Conservation (phyloP, 202 grass and related monocot species). For the Musa balbisiana region DNA sequence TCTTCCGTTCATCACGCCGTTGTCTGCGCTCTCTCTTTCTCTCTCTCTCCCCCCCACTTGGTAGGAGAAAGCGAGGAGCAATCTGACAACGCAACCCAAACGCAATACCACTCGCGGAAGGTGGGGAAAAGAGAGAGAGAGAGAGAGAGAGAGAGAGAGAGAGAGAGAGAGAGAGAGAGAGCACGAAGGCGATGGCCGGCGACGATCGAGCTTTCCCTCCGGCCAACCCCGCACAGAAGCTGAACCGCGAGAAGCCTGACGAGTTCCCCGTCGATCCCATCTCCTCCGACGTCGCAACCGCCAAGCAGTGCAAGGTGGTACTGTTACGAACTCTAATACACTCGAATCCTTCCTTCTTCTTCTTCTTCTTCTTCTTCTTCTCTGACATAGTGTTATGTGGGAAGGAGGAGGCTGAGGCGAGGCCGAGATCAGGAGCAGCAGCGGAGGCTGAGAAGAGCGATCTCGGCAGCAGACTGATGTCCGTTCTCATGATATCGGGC, state of each 20-base stretch:
- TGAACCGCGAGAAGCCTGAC: background rate
- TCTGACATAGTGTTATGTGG: background rate
- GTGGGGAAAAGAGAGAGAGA: too few species aligned
- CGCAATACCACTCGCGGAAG: too few species aligned
- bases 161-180: background rate
- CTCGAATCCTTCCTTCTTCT: background rate
- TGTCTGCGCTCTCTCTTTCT: too few species aligned
- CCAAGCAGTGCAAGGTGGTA: constrained; percentile 8
- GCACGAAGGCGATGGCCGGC: background rate
- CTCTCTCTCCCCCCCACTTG: too few species aligned
- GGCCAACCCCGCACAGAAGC: background rate
- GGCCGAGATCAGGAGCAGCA: background rate
- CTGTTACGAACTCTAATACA: background rate
- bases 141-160: too few species aligned
- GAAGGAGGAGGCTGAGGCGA: constrained; percentile 1
- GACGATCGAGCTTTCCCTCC: background rate
- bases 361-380: background rate
- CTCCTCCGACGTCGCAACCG: background rate
- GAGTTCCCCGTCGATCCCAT: constrained; percentile 15
- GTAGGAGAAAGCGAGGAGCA: too few species aligned
- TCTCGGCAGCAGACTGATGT: background rate
- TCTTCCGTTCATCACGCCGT: too few species aligned
- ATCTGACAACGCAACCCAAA: too few species aligned
- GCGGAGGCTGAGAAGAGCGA: background rate
- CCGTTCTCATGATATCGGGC: background rate